These are phyloP conservation scores for Colletotrichum cereale DNA, from an alignment of 2,329 filamentous ascomycete species.

Conservation along the genomic window DNA sequence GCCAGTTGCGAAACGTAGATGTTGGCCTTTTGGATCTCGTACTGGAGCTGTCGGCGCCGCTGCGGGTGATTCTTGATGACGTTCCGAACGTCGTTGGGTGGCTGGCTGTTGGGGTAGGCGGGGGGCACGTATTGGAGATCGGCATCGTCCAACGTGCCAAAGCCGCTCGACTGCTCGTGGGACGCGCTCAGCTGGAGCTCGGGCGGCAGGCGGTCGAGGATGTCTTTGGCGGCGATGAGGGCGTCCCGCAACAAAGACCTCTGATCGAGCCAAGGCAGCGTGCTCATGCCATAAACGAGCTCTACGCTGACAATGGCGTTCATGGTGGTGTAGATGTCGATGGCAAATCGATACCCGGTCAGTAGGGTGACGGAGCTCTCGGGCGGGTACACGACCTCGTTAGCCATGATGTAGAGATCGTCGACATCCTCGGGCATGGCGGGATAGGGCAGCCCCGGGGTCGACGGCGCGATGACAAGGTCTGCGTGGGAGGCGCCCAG, in stretches of 20 bases:
- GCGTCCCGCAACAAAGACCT: constrained; percentile 78
- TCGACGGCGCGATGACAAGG: constrained; percentile 81
- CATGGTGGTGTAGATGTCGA: constrained; percentile 84
- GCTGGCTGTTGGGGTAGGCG: constrained; percentile 59
- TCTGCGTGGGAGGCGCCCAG: constrained; percentile 79
- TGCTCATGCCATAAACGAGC: constrained; percentile 83
- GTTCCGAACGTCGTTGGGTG: constrained; percentile 63
- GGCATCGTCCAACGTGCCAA: constrained; percentile 58
- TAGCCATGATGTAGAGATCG: constrained; percentile 81
- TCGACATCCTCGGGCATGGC: constrained; percentile 86
- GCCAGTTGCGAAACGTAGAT: constrained; percentile 86
- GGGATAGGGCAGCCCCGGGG: constrained; percentile 80
- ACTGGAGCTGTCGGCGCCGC: constrained; percentile 73
- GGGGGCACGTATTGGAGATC: constrained; percentile 66
- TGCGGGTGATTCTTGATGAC: constrained; percentile 62
- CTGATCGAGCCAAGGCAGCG: constrained; percentile 83
- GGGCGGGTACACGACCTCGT: constrained; percentile 78
- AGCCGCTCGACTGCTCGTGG: constrained; percentile 50
- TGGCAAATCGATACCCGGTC: constrained; percentile 84
- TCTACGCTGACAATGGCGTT: constrained; percentile 84
- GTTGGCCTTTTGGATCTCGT: constrained; percentile 93
- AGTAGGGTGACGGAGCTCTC: constrained; percentile 76
- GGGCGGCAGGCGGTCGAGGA: constrained; percentile 75
- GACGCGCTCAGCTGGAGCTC: constrained; percentile 72
- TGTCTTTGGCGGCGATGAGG: constrained; percentile 76